These are phyloP conservation scores for Colletotrichum paranaense DNA, from an alignment of 2,329 filamentous ascomycete genomes.

Conservation along the genomic window DNA sequence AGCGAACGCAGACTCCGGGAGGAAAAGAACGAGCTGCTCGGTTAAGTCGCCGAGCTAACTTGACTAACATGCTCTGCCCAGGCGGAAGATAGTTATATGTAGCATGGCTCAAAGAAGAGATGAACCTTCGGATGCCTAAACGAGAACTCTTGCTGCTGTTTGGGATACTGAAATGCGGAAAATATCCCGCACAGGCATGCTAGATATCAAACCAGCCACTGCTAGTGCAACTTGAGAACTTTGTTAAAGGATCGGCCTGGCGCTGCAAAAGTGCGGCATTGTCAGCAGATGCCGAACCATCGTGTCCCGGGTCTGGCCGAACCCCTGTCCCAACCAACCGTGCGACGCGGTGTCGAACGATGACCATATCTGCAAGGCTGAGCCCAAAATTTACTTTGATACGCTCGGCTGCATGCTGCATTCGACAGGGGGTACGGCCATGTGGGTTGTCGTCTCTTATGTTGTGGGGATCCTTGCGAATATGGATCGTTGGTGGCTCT, in stretches of 20 bases:
- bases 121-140: background rate
- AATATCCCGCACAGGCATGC: background rate
- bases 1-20: constrained; percentile 42
- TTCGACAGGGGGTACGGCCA: background rate
- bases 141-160: background rate
- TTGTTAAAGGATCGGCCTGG: background rate
- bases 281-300: constrained; percentile 24
- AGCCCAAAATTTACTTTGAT: background rate
- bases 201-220: background rate
- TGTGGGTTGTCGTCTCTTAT: constrained; percentile 5
- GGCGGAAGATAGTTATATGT: too few relatives aligned
- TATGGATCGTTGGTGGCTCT: background rate
- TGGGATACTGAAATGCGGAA: background rate
- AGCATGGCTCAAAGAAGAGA: background rate
- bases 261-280: background rate
- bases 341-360: constrained; percentile 2
- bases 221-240: background rate
- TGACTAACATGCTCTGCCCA: too few relatives aligned
- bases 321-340: background rate
- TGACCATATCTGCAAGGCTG: constrained; percentile 8
- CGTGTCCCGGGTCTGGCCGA: constrained; percentile 10
- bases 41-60: background rate
- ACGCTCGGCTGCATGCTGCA: background rate
- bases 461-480: background rate
- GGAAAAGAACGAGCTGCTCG: constrained; percentile 11